Base-by-base conservation (phyloP, 2,329 filamentous ascomycete species). In the Fusarium gaditjirri region DNA sequence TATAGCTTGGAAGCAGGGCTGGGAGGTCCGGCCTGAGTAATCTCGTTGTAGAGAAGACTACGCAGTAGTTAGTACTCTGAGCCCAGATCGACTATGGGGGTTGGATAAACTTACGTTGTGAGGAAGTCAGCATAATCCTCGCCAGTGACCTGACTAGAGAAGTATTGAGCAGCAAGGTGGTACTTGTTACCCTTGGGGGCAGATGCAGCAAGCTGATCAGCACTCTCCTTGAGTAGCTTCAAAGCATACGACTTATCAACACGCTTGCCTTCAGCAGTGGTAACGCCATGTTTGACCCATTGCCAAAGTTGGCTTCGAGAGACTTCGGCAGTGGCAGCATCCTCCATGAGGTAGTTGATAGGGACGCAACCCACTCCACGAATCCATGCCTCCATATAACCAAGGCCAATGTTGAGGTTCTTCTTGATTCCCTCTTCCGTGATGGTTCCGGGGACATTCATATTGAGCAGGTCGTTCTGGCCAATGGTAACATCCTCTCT, bases 341-440 rank as follows among this genome's bases (percentile, higher is more conserved):
- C 96, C 86, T 99, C 96, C 95, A 98, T 98, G 61, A 98, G 88
- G 82, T 92, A 97, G 87, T 98, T 98, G 85, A 98, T 98, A 53
- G 96, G 96, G 58, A 98, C 95, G 78, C 96, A 99, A 64, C 96
- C 96, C 27, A 98, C 89, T 38, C 95, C 96, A 70, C 95, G 92
- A 68, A 98, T 87, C 96, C 96, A 99, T 70, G 94, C 96, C 85
- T 99, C 96, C 95, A 98, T 99, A 85, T 99, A 99, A 56, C 93
- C 93, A 10, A 99, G 90, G 42, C 95, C 96, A 75, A 99, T 98
- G 85, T 94, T 95, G 73, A 99, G 87, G 86, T 98, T 99, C 91
- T 98, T 97, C 80, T 93, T 91, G 85, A 99, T 98, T 63, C 96
- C 96, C 9, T 92, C 94, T 83, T 98, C 95, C 76, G 95, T 98